These are phyloP conservation scores for Dioszegia crocea DNA, from an alignment of 768 basidiomycete genomes.

Conservation along the genomic window DNA sequence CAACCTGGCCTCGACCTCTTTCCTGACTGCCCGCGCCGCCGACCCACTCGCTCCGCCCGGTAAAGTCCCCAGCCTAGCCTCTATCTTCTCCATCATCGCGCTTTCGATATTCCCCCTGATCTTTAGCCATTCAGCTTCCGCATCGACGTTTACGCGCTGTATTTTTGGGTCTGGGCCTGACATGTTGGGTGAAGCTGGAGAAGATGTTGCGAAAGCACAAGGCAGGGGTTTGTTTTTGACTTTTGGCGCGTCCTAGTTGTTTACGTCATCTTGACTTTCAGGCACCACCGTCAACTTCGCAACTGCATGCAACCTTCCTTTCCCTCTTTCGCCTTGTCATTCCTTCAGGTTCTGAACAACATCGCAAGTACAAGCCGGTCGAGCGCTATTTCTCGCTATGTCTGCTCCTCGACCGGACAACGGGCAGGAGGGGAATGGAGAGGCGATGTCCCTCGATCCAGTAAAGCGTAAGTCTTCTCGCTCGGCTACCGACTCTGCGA, in stretches of 20 bases:
- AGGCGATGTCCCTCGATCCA: neutral
- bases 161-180: neutral
- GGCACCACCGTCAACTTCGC: constrained; percentile 1
- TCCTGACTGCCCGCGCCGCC: constrained; percentile 53
- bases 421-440: no score
- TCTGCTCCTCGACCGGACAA: no score
- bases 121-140: constrained; percentile 63
- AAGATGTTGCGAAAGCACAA: neutral
- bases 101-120: constrained; percentile 58
- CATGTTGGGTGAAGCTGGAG: constrained; percentile 13
- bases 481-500: no score
- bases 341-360: no score
- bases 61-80: constrained; percentile 53
- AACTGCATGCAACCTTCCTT: neutral
- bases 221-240: neutral
- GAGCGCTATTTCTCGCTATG: no score
- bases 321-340: no score
- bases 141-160: constrained; percentile 55
- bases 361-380: no score
- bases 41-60: constrained; percentile 52
- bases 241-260: neutral
- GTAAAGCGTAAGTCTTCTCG: neutral
- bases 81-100: constrained; percentile 55
- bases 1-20: constrained; percentile 37
- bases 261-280: constrained; percentile 3